These are phyloP conservation scores for Caloboletus firmus DNA, from an alignment of 1,284 basidiomycete species.

Conservation along the genomic window DNA sequence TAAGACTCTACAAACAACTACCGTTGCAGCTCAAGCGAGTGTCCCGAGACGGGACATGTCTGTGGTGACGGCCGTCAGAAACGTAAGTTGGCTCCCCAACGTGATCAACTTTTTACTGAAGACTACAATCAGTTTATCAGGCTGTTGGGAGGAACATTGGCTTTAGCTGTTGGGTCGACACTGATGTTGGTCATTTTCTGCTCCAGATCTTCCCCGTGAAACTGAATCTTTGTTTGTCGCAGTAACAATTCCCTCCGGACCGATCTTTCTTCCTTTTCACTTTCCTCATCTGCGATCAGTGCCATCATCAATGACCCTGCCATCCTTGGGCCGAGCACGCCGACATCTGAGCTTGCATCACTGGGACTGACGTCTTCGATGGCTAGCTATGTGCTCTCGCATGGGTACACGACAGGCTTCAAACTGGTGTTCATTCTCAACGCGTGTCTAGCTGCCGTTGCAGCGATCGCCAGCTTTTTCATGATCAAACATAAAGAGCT, in stretches of 20 bases:
- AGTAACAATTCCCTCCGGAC: conserved; percentile 57
- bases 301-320: conserved; percentile 51
- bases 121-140: conserved; percentile 53
- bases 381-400: conserved; percentile 45
- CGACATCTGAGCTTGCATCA: conserved; percentile 27
- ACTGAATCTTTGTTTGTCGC: not conserved
- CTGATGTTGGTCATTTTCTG: conserved; percentile 43
- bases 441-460: conserved; percentile 45
- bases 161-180: conserved; percentile 60
- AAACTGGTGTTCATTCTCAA: conserved; percentile 58
- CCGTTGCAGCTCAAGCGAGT: conserved; percentile 69
- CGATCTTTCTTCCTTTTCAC: conserved; percentile 40
- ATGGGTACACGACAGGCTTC: conserved; percentile 60
- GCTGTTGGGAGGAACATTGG: conserved; percentile 61
- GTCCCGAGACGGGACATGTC: conserved; percentile 67
- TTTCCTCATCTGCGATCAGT: conserved; percentile 39
- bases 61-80: conserved; percentile 68
- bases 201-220: not conserved
- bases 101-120: not conserved
- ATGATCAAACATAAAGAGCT: conserved; percentile 63
- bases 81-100: conserved; percentile 40
- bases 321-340: conserved; percentile 39
- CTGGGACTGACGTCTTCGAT: conserved; percentile 39
- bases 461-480: conserved; percentile 50
- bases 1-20: conserved; percentile 61